Evolutionary conservation across 2,329 filamentous ascomycete genomes (phyloP), one percentile per base, ranked within the genome.

Genomic region (Cadophora gregata): DNA sequence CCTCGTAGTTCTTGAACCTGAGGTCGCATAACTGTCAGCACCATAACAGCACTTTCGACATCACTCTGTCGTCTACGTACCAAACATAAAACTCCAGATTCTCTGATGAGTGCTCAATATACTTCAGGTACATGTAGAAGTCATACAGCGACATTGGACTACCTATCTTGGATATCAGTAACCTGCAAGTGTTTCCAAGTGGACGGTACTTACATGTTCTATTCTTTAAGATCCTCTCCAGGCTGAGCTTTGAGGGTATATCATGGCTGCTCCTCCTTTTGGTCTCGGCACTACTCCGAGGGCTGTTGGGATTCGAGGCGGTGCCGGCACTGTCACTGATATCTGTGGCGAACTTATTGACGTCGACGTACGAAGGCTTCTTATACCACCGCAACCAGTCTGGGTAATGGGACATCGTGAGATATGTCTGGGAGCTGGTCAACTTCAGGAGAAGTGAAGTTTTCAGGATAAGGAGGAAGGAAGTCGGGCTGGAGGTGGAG

Each of bases 41-140:
- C 31, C 6, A 25, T 5, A 8, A 6, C 38, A 19, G 14, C 1
- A 21, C 5, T 21, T 12, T 47, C 3, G 4, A n/a, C 19, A 21
- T 21, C 42, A 21, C 4, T 21, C n/a, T 2, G n/a, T 5, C 16
- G 21, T 29, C 7, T 6, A 70, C 77, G 29, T 73, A 83, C 82
- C 82, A 84, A 47, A 83, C 77, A 69, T 81, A 83, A 66, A 83
- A 84, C 72, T 84, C 82, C 9, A 84, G 78, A 69, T 84, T 84
- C 74, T 84, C 82, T 0, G 80, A 76, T 1, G 81, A 83, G 73
- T 78, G 80, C 72, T 84, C 82, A 58, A 84, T 82, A 70, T 83
- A 79, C 73, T 82, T 83, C 59, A 84, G 75, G 66, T 83, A 84
- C 80, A 83, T 82, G 74, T 82, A 83, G 60, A 84, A 84, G 74